Evolutionary conservation across 2,329 filamentous ascomycete species (phyloP).

Genomic region (Xylariaceae sp.): DNA sequence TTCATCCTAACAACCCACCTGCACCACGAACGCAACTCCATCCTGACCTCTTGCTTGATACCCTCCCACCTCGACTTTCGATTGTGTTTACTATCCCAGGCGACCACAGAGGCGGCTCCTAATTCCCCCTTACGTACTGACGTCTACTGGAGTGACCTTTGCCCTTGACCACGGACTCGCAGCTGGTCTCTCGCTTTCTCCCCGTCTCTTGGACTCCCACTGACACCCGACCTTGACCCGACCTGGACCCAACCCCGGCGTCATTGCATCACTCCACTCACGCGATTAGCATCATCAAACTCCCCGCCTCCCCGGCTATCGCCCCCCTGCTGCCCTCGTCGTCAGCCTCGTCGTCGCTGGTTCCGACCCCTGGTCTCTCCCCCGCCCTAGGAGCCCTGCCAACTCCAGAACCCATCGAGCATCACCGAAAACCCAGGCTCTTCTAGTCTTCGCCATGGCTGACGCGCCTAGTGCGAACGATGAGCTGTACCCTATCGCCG

Average conservation of each 20-base stretch:
- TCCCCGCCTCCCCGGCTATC: conserved; percentile 6
- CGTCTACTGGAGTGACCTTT: not conserved
- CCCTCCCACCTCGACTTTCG: conserved; percentile 11
- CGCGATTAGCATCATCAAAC: conserved; percentile 22
- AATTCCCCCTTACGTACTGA: conserved; percentile 1
- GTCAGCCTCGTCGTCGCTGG: conserved; percentile 1
- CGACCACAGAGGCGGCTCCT: conserved; percentile 6
- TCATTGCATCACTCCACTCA: conserved; percentile 33
- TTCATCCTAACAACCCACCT: conserved; percentile 15
- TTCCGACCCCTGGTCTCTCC: conserved; percentile 6
- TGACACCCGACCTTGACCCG: conserved; percentile 5
- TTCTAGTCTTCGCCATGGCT: conserved; percentile 61
- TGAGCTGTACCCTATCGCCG: conserved; percentile 99
- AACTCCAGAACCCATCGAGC: conserved; percentile 3
- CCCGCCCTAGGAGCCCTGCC: conserved; percentile 3
- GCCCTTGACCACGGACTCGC: not conserved
- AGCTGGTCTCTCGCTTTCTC: not conserved
- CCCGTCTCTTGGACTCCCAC: conserved; percentile 1
- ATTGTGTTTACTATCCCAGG: conserved; percentile 8
- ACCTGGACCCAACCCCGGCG: conserved; percentile 18
- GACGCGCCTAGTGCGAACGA: conserved; percentile 86
- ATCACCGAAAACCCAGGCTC: not conserved
- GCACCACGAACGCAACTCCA: conserved; percentile 8
- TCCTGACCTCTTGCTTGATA: conserved; percentile 12
- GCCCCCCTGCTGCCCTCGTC: conserved; percentile 13